Percentiles rank a stretch among this genome's conserved stretches.
Conservation (phyloP, 2,329 filamentous ascomycete genomes). For the Ophiostoma tasmaniense region DNA sequence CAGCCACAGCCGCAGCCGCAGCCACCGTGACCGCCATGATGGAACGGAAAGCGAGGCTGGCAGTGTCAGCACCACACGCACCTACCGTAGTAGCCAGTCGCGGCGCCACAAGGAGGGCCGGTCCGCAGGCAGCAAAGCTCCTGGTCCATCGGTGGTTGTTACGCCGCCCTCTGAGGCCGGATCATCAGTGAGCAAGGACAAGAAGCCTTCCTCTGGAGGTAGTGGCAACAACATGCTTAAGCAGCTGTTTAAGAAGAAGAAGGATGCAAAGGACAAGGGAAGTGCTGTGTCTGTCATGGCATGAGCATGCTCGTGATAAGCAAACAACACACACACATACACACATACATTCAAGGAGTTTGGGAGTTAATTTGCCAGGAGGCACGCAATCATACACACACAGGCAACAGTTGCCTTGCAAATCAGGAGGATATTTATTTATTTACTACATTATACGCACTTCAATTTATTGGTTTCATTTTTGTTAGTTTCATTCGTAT, state of each 20-base stretch:
- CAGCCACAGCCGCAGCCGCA: constrained; percentile 30
- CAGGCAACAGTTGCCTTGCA: constrained; percentile 2
- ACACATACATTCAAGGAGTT: background rate
- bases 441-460: background rate
- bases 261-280: constrained; percentile 33
- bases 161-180: background rate
- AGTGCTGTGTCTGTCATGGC: constrained; percentile 21
- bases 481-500: background rate
- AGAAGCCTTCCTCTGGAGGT: constrained; percentile 27
- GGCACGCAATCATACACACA: background rate
- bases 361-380: background rate
- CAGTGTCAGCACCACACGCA: constrained; percentile 11
- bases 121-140: background rate
- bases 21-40: constrained; percentile 18
- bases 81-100: constrained; percentile 24
- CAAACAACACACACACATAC: background rate
- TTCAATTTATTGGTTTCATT: background rate
- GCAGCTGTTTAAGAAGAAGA: constrained; percentile 49
- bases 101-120: background rate
- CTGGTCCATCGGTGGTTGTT: constrained; percentile 15
- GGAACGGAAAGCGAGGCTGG: constrained; percentile 26
- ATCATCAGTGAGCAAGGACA: constrained; percentile 27
- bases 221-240: constrained; percentile 44
- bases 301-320: background rate
- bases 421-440: background rate